Base-by-base conservation (phyloP, 768 basidiomycete species). In the Pulveroboletus sp. region DNA sequence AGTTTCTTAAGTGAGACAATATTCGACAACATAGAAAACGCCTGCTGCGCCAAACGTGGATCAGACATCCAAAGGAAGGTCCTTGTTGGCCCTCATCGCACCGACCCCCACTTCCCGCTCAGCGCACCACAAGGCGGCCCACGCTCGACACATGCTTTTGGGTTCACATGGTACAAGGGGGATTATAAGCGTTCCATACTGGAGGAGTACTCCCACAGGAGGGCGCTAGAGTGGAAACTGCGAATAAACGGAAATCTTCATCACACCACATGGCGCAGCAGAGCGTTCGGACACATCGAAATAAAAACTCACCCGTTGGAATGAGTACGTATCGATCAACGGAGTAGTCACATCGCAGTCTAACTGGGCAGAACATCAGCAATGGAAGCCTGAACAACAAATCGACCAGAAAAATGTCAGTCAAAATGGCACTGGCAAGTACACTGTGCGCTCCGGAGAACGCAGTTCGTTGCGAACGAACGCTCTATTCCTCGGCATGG, bases 1-100 rank as follows among this genome's bases (percentile, higher is more conserved):
- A 6, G 27, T 6, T 3, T 40, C 0, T 28, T 67, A 8, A 66
- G 54, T 24, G 15, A 37, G 3, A 26, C 3, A 0, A 26, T 10
- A 41, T n/a, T 8, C 7, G 30, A 47, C 0, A 15, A 5, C 2
- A 45, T 14, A n/a, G 21, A 21, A 21, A 43, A 46, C 45, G 55
- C 52, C 42, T 35, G 63, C 58, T 64, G 59, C 57, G 66, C 59
- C 66, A 40, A 45, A 12, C 32, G 69, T 61, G 64, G 70, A 69
- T 87, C 86, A 87, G 86, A 87, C 86, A 89, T 88, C 85, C 86
- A 85, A 86, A 84, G 85, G 85, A 89, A 86, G 86, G 81, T 82
- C 75, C 69, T 79, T 74, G 26, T 60, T 59, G 69, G 66, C 85
- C 75, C 82, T 75, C 86, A 89, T 79, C 65, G 72, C 72, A 75